Evolutionary conservation across 1,284 basidiomycete species (phyloP).

Genomic region (Microbotryum scabiosae): DNA sequence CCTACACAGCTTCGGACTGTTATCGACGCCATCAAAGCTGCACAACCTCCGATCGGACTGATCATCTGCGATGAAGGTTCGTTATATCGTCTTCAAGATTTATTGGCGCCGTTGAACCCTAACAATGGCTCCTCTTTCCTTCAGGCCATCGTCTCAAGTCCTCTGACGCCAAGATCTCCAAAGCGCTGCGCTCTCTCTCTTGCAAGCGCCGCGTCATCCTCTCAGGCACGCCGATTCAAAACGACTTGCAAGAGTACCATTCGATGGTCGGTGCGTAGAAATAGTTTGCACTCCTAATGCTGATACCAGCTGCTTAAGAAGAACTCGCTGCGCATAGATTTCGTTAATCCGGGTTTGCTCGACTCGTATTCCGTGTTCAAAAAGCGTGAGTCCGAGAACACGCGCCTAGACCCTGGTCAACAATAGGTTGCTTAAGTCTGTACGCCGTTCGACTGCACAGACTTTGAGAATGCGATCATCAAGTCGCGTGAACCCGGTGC

Average conservation of each 20-base stretch:
- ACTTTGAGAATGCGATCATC: conserved; percentile 84
- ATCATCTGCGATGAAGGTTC: conserved; percentile 91
- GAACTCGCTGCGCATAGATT: conserved; percentile 57
- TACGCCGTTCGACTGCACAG: conserved; percentile 62
- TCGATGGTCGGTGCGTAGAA: conserved; percentile 61
- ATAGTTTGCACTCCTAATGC: neutral
- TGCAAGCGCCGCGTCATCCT: conserved; percentile 51
- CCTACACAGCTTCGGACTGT: conserved; percentile 26
- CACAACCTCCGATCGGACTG: conserved; percentile 71
- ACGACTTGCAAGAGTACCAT: conserved; percentile 91
- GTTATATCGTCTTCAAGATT: conserved; percentile 6
- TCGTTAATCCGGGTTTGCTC: conserved; percentile 83
- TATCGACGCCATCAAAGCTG: conserved; percentile 41
- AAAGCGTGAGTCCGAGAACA: conserved; percentile 9
- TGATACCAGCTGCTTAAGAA: neutral
- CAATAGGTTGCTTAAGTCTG: conserved; percentile 41
- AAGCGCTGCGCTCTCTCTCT: conserved; percentile 48
- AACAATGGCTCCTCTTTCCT: neutral
- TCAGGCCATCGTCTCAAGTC: conserved; percentile 89
- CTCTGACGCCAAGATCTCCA: conserved; percentile 80
- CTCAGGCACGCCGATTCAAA: conserved; percentile 92
- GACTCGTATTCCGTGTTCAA: conserved; percentile 41
- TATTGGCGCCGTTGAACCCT: neutral
- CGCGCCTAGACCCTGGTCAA: no score
- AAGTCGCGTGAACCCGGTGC: conserved; percentile 74